A percentile compares a stretch with the other conserved stretches of the same genome.
phyloP scores from a whole-genome alignment of 2,329 filamentous ascomycete species.

The Aspergillus fischeri region DNA sequence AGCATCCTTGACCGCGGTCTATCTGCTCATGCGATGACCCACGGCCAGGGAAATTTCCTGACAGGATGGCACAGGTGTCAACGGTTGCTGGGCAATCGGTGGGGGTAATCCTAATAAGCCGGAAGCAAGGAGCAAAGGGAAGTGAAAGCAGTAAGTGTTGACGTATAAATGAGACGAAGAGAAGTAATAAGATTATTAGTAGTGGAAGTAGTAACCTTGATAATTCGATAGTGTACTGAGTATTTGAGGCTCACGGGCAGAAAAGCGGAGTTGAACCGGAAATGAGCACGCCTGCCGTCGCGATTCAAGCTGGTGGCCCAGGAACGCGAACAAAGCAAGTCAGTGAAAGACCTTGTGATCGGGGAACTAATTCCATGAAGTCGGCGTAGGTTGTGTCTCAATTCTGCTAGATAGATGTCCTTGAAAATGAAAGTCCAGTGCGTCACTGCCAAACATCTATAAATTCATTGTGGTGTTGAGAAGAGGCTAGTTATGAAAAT shows the following conservation, averaged over 20 bases:
- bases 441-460: background rate
- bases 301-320: conserved; percentile 5
- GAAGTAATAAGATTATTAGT: background rate
- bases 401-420: background rate
- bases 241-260: background rate
- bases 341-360: conserved; percentile 4
- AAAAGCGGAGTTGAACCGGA: background rate
- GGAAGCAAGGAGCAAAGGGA: background rate
- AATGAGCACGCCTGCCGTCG: conserved; percentile 6
- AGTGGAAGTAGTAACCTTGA: background rate
- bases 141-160: background rate
- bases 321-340: conserved; percentile 9
- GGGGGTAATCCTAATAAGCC: background rate
- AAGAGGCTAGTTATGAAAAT: background rate
- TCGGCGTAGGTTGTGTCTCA: background rate
- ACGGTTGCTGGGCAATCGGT: background rate
- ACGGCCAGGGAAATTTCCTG: conserved; percentile 17
- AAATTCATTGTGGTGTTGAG: background rate
- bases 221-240: background rate
- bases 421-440: background rate
- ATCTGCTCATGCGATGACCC: conserved; percentile 19
- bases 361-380: conserved; percentile 2
- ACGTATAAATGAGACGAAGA: background rate
- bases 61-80: background rate
- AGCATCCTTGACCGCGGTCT: conserved; percentile 36